These are phyloP conservation scores for Spergularia marina DNA, from an alignment of 148 eudicot genomes.

Conservation along the genomic window DNA sequence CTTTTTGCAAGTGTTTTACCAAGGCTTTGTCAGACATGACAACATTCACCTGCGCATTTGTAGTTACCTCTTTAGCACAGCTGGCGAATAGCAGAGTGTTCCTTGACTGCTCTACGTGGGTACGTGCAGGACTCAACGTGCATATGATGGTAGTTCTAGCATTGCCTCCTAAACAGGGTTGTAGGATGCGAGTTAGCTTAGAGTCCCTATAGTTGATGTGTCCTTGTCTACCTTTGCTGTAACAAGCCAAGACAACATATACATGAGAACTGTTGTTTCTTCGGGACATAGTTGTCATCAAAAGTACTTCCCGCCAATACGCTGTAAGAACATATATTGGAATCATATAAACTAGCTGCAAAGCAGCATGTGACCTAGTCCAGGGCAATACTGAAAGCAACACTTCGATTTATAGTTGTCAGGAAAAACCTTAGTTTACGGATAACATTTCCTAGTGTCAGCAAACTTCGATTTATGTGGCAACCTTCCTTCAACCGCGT, in stretches of 20 bases:
- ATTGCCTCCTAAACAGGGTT: conserved; percentile 94
- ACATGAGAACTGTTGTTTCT: not conserved
- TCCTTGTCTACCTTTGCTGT: conserved; percentile 95
- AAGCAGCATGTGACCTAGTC: not conserved
- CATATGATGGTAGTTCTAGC: conserved; percentile 95
- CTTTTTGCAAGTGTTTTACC: conserved; percentile 92
- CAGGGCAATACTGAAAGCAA: not conserved
- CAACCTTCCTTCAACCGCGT: conserved; percentile 91
- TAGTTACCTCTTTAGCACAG: conserved; percentile 90
- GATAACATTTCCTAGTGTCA: conserved; percentile 87
- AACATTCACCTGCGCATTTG: conserved; percentile 94
- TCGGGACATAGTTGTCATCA: not conserved
- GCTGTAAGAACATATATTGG: not conserved
- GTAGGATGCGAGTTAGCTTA: conserved; percentile 86
- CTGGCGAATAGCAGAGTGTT: conserved; percentile 89
- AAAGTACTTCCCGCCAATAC: not conserved
- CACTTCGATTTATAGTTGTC: no score
- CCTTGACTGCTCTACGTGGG: conserved; percentile 96
- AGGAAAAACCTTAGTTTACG: conserved; percentile 79
- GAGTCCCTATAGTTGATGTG: conserved; percentile 92
- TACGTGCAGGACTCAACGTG: conserved; percentile 90
- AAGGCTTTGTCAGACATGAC: conserved; percentile 98
- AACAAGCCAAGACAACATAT: conserved; percentile 16
- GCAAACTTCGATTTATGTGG: conserved; percentile 88
- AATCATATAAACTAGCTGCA: not conserved